Percentiles rank a stretch among this genome's conserved stretches.
phyloP scores from a whole-genome alignment of 1,139 yeast species.

The Pichia sp. region DNA sequence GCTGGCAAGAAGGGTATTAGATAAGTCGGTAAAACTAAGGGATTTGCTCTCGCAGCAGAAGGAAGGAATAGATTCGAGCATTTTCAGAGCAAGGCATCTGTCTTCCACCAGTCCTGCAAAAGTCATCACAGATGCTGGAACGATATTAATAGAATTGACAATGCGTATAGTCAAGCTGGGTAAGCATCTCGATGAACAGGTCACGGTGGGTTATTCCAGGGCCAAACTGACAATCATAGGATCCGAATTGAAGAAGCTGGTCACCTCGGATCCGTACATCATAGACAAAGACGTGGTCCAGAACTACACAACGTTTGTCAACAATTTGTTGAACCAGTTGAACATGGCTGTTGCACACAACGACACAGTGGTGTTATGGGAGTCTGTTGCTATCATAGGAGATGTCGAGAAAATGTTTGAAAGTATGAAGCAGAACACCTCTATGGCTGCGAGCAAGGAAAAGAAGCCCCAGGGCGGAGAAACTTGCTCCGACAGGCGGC shows the following conservation, averaged over 20 bases:
- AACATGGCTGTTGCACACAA: conserved; percentile 46
- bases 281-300: conserved; percentile 16
- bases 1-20: conserved; percentile 46
- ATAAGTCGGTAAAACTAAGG: conserved; percentile 33
- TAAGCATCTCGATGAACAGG: conserved; percentile 44
- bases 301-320: conserved; percentile 49
- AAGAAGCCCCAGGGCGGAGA: not conserved
- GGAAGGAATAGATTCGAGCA: conserved; percentile 20
- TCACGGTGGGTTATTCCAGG: conserved; percentile 52
- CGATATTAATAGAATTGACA: conserved; percentile 48
- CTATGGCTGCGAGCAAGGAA: conserved; percentile 7
- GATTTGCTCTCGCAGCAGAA: conserved; percentile 4
- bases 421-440: conserved; percentile 27
- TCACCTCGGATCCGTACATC: conserved; percentile 30
- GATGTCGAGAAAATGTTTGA: conserved; percentile 65
- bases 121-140: conserved; percentile 54
- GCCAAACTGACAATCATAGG: conserved; percentile 55
- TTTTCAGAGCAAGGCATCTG: conserved; percentile 40
- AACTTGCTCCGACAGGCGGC: too few species aligned
- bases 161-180: conserved; percentile 48
- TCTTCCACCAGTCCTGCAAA: conserved; percentile 38
- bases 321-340: conserved; percentile 47
- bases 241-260: conserved; percentile 46
- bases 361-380: conserved; percentile 50
- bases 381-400: conserved; percentile 55